Evolutionary conservation across 805 yeast species (phyloP), one percentile per base, ranked within the genome.

Genomic region (Candida pseudofarinosa): DNA sequence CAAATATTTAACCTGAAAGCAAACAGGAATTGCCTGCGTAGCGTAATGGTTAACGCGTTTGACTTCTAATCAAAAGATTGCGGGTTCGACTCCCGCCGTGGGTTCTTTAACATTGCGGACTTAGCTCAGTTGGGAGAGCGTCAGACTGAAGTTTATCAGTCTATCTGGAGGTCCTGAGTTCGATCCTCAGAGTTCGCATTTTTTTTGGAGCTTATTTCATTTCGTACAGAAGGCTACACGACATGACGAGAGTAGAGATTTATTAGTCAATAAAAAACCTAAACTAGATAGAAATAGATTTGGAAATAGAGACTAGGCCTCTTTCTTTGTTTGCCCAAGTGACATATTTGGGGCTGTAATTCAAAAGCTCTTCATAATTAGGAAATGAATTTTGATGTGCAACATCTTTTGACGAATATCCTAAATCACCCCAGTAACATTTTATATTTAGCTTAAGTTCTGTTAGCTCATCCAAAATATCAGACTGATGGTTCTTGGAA

Each of bases 391-490:
- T 41, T 14, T 47, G 46, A 20, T 50, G 49, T 38, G 61, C 58
- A 1, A 73, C 78, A 39, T 62, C 58, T 1, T 73, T 79, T 38
- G 66, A 5, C 65, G 55, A 18, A 61, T 56, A 39, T 30, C 79
- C 80, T 57, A 79, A 78, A 50, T 88, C 95, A 6, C 88, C 85
- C 90, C 91, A 89, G 54, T 68, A 79, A 57, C 97, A 89, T 18
- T 76, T 69, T 6, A 88, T 73, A 5, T 67, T 60, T 1, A 88
- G 73, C 6, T 81, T 83, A 39, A 88, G 60, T 13, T n/a, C 14
- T 6, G 7, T 32, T 7, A 14, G 13, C 7, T 32, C 34, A 7
- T 13, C 34, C 7, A 32, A 7, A 31, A 43, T 65, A 58, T 52
- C 67, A 26, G 62, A 60, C 16, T 60, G 39, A 4, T 40, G 43